These are phyloP conservation scores for Trichoderma sp. DNA, from an alignment of 2,329 filamentous ascomycete species.

Conservation along the genomic window DNA sequence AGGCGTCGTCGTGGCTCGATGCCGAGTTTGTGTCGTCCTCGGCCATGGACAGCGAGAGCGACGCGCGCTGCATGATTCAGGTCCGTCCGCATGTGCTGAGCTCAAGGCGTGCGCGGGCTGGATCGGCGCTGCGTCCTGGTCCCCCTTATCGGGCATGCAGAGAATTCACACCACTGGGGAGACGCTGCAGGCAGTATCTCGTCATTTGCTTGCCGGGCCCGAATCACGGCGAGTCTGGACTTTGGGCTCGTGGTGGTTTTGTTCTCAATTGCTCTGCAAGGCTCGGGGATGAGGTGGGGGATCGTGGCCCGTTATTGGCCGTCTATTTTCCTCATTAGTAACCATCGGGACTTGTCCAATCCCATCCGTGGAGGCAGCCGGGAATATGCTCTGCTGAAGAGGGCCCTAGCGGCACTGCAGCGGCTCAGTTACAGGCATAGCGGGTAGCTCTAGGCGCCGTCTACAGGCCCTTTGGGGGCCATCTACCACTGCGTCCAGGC, in stretches of 20 bases:
- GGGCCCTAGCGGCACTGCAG: no score
- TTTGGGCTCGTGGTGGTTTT: not conserved
- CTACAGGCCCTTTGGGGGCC: no score
- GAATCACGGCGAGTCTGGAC: not conserved
- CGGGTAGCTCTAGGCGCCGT: not conserved
- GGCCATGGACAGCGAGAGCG: slow-evolving; percentile 37
- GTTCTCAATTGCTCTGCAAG: not conserved
- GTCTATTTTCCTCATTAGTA: not conserved
- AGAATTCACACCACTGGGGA: slow-evolving; percentile 2
- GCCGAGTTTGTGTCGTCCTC: slow-evolving; percentile 44
- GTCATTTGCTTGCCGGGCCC: slow-evolving; percentile 8
- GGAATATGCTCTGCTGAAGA: not conserved
- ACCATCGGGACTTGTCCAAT: not conserved
- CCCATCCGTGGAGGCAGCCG: no score
- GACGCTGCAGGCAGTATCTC: slow-evolving; percentile 9
- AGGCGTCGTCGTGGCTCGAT: slow-evolving; percentile 43
- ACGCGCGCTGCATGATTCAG: slow-evolving; percentile 33
- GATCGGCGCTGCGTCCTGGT: not conserved
- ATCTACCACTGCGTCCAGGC: not conserved
- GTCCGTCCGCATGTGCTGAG: not conserved
- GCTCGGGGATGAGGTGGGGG: slow-evolving; percentile 16
- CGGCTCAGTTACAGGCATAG: slow-evolving; percentile 8
- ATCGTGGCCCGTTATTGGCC: not conserved
- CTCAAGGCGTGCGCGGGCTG: not conserved
- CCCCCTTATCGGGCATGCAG: slow-evolving; percentile 17